Conservation (phyloP, 1,284 basidiomycete genomes). For the Ceraceosorus guamensis region DNA sequence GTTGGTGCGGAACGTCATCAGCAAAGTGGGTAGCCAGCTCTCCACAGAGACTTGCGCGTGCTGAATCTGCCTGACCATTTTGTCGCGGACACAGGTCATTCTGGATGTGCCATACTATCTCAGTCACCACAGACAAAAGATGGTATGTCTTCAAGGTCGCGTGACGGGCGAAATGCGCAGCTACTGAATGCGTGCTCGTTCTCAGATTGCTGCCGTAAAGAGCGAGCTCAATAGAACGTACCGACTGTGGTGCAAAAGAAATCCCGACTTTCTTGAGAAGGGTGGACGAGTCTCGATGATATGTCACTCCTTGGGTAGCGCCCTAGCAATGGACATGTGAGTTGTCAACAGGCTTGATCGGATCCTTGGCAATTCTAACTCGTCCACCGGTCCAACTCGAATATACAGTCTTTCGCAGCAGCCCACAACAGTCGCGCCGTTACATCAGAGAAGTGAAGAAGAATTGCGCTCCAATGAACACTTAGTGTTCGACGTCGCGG, state of each 20-base stretch:
- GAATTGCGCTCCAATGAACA: slow-evolving; percentile 8
- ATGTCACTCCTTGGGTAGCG: slow-evolving; percentile 15
- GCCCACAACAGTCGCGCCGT: slow-evolving; percentile 30
- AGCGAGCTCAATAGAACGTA: slow-evolving; percentile 46
- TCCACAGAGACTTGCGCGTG: not conserved
- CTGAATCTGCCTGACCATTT: slow-evolving; percentile 8
- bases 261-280: slow-evolving; percentile 33
- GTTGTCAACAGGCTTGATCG: not conserved
- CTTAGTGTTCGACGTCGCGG: slow-evolving; percentile 33
- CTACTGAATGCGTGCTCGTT: slow-evolving; percentile 10
- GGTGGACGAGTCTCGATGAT: slow-evolving; percentile 44
- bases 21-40: slow-evolving; percentile 13
- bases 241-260: slow-evolving; percentile 40
- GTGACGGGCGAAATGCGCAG: no score
- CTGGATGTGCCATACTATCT: slow-evolving; percentile 48
- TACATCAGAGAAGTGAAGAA: slow-evolving; percentile 12
- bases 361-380: slow-evolving; percentile 17
- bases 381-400: slow-evolving; percentile 14
- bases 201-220: slow-evolving; percentile 33
- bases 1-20: slow-evolving; percentile 41
- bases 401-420: slow-evolving; percentile 38
- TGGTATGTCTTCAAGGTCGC: slow-evolving; percentile 10
- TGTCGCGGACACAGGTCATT: slow-evolving; percentile 9
- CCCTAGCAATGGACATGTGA: slow-evolving; percentile 10
- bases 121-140: slow-evolving; percentile 30